Evolutionary conservation across 2,329 filamentous ascomycete genomes (phyloP), one percentile per base, ranked within the genome.

Genomic region (Magnaporthiopsis poae): DNA sequence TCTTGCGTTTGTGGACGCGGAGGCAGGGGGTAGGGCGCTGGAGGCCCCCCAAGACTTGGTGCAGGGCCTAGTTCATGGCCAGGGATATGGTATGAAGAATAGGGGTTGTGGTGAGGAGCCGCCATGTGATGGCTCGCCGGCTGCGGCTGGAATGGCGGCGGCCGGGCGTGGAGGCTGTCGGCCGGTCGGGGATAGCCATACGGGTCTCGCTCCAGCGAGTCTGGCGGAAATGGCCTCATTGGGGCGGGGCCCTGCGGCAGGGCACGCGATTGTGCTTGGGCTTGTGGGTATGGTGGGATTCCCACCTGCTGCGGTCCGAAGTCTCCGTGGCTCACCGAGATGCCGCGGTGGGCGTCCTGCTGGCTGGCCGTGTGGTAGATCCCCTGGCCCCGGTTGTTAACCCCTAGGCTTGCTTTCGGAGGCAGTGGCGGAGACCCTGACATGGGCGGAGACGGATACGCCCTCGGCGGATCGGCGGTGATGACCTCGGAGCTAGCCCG

Each of bases 361-460:
- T 84, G 80, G 71, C 77, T 77, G 66, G 68, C 73, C 67, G 77
- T 71, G 69, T 78, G 77, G 72, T 80, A 84, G 72, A 76, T 75
- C 73, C 77, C 79, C 73, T 83, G 82, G 74, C 80, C 79, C 76
- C 82, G 81, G 77, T 84, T 81, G 77, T 80, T 80, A 73, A 80
- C 80, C 77, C 86, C 84, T 77, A 80, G 82, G 75, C 81, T 81
- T 80, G 78, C 76, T 80, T 84, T 86, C 75, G 82, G 80, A 77
- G 85, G 83, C 73, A 83, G 79, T 72, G 82, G 82, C 73, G 86
- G 85, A 80, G 87, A 88, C 75, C 85, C 86, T 81, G 87, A 89
- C 87, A 89, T 89, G 82, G 87, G 87, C 80, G 87, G 87, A 82
- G 87, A 89, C 76, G 86, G 87, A 79, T 89, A 89, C 75, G 83